Evolutionary conservation across 1,284 basidiomycete genomes (phyloP).

Genomic region (Heliocybe sulcata): DNA sequence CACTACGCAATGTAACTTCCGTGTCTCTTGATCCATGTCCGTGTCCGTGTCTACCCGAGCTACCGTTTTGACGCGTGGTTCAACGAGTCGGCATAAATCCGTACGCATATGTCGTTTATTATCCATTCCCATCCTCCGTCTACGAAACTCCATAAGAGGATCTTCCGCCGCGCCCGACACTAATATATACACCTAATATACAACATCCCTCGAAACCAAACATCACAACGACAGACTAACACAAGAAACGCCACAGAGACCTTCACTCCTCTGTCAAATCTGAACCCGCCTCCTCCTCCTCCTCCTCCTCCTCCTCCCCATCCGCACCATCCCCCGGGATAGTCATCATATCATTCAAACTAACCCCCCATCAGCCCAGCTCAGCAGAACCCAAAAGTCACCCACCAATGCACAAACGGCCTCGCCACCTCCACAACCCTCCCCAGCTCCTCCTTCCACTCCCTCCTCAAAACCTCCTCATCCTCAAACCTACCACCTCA

Average conservation of each 20-base stretch:
- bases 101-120: too few species aligned
- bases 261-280: too few species aligned
- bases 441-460: conserved; percentile 61
- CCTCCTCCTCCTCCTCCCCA: background rate
- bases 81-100: too few species aligned
- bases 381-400: conserved; percentile 7
- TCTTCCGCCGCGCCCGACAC: too few species aligned
- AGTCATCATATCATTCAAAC: conserved; percentile 64
- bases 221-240: too few species aligned
- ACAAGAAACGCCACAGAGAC: too few species aligned
- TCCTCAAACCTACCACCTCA: conserved; percentile 63
- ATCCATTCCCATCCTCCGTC: too few species aligned
- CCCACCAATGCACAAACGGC: conserved; percentile 82
- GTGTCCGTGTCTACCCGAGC: too few species aligned
- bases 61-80: too few species aligned
- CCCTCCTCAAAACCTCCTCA: conserved; percentile 56
- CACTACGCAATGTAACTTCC: background rate
- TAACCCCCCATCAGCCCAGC: background rate
- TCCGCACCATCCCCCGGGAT: conserved; percentile 23
- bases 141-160: too few species aligned
- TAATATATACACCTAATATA: too few species aligned
- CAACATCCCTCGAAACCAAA: too few species aligned
- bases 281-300: background rate
- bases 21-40: background rate
- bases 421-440: conserved; percentile 48